phyloP scores from a whole-genome alignment of 129 eudicot species.

The Gnaphalium uliginosum region DNA sequence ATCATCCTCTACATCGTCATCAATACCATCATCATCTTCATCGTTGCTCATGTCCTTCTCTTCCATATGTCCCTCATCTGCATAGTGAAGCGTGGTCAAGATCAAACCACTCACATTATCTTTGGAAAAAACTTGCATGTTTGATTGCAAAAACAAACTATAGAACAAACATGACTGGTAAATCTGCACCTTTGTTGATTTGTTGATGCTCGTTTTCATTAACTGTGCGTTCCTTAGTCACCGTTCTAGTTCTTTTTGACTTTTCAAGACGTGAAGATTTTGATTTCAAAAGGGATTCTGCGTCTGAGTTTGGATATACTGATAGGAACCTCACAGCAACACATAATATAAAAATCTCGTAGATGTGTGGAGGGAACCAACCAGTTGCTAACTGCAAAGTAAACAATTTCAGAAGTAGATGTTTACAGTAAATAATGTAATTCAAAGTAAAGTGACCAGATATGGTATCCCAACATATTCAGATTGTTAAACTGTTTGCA shows the following conservation, averaged over 20 bases:
- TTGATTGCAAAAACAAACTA: neutral
- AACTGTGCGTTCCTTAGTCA: constrained; percentile 34
- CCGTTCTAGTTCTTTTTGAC: constrained; percentile 47
- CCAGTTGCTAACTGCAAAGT: constrained; percentile 66
- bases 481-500: neutral
- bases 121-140: neutral
- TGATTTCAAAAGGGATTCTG: constrained; percentile 51
- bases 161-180: neutral
- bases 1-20: constrained; percentile 64
- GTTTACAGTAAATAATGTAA: neutral
- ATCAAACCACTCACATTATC: neutral
- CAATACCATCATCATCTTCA: constrained; percentile 44
- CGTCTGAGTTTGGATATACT: constrained; percentile 63
- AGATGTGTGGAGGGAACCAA: constrained; percentile 65
- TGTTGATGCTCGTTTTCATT: constrained; percentile 40
- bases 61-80: constrained; percentile 52
- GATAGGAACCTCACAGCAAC: constrained; percentile 76
- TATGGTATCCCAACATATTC: neutral
- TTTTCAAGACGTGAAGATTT: constrained; percentile 58
- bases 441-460: neutral
- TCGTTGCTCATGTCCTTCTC: constrained; percentile 48
- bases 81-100: constrained; percentile 13
- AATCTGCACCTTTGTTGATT: constrained; percentile 50
- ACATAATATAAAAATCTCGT: constrained; percentile 52
- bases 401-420: neutral